Percentiles rank a stretch among this genome's conserved stretches.
Evolutionary conservation across 2,329 filamentous ascomycete species (phyloP).

Genomic region (Alternaria conjuncta): DNA sequence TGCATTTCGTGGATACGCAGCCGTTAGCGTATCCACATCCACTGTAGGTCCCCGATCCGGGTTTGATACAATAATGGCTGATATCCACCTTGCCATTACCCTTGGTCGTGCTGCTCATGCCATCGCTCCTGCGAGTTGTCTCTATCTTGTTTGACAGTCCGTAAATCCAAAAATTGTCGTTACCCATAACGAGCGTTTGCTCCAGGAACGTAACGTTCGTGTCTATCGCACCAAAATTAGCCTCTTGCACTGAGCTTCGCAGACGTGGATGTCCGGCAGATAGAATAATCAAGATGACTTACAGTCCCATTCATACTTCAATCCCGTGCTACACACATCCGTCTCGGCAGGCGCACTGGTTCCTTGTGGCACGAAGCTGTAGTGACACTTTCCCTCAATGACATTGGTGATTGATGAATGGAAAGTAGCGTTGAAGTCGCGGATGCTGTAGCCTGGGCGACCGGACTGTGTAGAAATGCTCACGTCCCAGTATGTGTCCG

Average conservation of each 20-base stretch:
- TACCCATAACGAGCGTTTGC: neutral
- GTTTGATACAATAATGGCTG: neutral
- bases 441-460: conserved; percentile 16
- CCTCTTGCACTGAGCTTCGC: neutral
- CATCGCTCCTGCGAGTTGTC: neutral
- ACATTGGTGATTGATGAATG: conserved; percentile 4
- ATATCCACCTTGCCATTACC: neutral
- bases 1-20: neutral
- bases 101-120: neutral
- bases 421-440: conserved; percentile 10
- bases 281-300: conserved; percentile 1
- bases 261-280: neutral
- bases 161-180: neutral
- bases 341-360: conserved; percentile 11
- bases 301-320: conserved; percentile 19
- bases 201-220: neutral
- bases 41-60: neutral
- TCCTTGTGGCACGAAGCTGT: conserved; percentile 22
- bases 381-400: conserved; percentile 10
- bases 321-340: conserved; percentile 3
- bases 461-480: conserved; percentile 14
- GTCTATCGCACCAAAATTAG: neutral
- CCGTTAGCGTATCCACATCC: neutral
- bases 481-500: conserved; percentile 19
- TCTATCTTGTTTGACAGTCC: neutral